Percentiles rank a stretch among this genome's conserved stretches.
Evolutionary conservation across 352 stramenopile species (phyloP).

Genomic region (Phytophthora cryptogea): DNA sequence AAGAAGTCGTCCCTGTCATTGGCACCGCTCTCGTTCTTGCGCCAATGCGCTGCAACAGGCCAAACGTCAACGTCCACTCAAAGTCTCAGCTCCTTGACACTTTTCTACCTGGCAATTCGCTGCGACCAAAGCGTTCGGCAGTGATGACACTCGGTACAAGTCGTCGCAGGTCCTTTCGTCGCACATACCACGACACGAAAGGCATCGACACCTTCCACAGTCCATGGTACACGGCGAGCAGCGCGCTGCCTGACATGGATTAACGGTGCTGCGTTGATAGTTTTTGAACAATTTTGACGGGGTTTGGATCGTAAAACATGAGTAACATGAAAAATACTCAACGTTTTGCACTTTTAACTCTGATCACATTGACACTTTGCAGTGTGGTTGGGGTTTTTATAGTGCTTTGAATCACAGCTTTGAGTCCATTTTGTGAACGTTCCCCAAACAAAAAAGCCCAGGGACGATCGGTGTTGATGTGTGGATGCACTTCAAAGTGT

Average conservation of each 20-base stretch:
- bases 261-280: too few relatives aligned
- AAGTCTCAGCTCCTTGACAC: background rate
- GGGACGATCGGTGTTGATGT: background rate
- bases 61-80: constrained; percentile 4
- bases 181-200: constrained; percentile 58
- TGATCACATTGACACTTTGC: background rate
- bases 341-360: background rate
- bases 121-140: constrained; percentile 60
- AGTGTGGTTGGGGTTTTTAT: too few relatives aligned
- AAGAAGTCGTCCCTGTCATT: constrained; percentile 10
- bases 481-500: constrained; percentile 20
- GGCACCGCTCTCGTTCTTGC: background rate
- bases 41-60: constrained; percentile 23
- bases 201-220: constrained; percentile 58
- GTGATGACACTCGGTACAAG: constrained; percentile 40
- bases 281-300: background rate
- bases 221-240: constrained; percentile 47
- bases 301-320: background rate
- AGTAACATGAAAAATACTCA: background rate
- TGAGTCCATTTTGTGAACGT: too few relatives aligned
- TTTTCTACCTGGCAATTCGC: constrained; percentile 38
- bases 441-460: too few relatives aligned
- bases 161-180: constrained; percentile 49
- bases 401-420: background rate
- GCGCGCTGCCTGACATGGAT: constrained; percentile 10